phyloP scores from a whole-genome alignment of 148 eudicot genomes.

The Agrostemma githago region DNA sequence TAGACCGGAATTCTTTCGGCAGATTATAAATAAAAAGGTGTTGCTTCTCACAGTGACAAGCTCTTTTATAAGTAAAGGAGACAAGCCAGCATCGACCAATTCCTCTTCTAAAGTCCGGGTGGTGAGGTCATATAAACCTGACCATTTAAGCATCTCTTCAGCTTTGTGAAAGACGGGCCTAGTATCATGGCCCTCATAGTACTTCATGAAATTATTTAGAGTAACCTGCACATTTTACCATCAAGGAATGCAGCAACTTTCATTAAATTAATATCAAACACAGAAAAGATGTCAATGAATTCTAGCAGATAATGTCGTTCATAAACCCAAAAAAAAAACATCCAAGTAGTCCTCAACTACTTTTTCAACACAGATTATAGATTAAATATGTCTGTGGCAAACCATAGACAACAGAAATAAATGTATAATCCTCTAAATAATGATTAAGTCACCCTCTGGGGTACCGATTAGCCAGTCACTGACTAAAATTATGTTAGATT shows the following conservation, averaged over 20 bases:
- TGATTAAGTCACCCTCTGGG: neutral
- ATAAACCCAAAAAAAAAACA: neutral
- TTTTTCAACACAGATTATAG: neutral
- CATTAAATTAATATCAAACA: neutral
- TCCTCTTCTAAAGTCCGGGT: conserved; percentile 58
- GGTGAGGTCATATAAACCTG: conserved; percentile 74
- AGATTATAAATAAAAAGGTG: neutral
- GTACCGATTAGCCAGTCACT: neutral
- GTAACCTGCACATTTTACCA: conserved; percentile 39
- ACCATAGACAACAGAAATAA: neutral
- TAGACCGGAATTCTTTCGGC: neutral
- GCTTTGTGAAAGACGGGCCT: conserved; percentile 76
- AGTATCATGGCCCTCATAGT: conserved; percentile 47
- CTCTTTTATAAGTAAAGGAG: conserved; percentile 71
- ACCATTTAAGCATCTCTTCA: conserved; percentile 90
- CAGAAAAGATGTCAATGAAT: neutral
- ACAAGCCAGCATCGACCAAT: conserved; percentile 56
- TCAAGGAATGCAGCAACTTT: neutral
- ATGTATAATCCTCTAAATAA: neutral
- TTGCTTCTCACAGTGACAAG: conserved; percentile 67
- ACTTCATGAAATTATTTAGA: conserved; percentile 56
- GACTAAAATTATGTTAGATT: neutral
- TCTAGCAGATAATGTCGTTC: conserved; percentile 7
- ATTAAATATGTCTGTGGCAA: neutral
- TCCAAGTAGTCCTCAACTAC: neutral